These are phyloP conservation scores for Ilyonectria robusta DNA, from an alignment of 2,329 filamentous ascomycete species.

Conservation along the genomic window DNA sequence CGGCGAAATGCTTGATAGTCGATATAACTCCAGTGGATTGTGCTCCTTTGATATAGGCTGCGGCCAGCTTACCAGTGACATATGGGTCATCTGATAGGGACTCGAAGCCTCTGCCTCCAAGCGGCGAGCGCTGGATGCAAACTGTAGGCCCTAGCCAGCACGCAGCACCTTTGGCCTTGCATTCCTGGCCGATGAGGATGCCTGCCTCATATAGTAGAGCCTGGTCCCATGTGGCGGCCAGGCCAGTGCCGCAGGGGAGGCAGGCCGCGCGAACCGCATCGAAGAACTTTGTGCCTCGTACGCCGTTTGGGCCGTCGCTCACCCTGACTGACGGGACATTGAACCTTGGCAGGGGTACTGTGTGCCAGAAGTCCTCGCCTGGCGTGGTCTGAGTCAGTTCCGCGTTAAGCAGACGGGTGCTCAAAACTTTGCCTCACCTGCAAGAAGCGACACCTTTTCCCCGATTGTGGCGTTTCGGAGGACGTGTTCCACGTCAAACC, in stretches of 20 bases:
- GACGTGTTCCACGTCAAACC: no score
- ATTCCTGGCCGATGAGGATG: constrained; percentile 7
- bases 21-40: constrained; percentile 1
- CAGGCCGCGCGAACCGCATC: constrained; percentile 24
- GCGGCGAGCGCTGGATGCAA: constrained; percentile 14
- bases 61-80: constrained; percentile 11
- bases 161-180: constrained; percentile 22
- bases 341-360: no score
- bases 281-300: constrained; percentile 29
- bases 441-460: no score
- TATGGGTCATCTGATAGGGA: constrained; percentile 20
- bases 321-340: no score
- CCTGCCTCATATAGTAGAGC: no score
- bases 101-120: constrained; percentile 21
- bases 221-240: constrained; percentile 35
- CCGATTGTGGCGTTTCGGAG: no score
- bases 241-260: constrained; percentile 31
- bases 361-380: no score
- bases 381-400: no score
- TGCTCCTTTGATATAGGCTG: constrained; percentile 14
- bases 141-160: constrained; percentile 22
- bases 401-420: no score
- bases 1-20: constrained; percentile 22
- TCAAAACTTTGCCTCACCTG: no score
- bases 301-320: constrained; percentile 40